Evolutionary conservation across 352 stramenopile genomes (phyloP), one percentile per base, ranked within the genome.

Genomic region (Phytophthora parvispora): DNA sequence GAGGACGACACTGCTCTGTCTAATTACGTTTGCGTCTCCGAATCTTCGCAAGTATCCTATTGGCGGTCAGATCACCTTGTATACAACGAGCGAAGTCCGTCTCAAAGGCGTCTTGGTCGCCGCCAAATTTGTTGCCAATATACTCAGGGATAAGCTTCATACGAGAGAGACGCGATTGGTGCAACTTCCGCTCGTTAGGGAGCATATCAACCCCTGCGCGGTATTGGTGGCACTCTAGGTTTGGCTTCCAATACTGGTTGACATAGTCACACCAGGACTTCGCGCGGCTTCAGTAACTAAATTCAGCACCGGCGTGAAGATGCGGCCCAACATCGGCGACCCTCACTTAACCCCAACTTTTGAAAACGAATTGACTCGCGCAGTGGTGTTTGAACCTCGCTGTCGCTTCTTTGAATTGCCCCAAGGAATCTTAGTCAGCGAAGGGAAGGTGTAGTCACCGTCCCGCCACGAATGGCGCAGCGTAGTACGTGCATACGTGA

Each of bases 371-470:
- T 28, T 47, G 15, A n/a, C 16, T 25, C 24, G 9, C n/a, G 47
- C 13, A 27, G 42, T 49, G 15, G 42, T 7, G 31, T 38, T 47
- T 47, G 38, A 47, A 31, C 2, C 47, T n/a, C 32, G 4, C 20
- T 24, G 45, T 7, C 16, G 62, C 31, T 42, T 48, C 6, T 63
- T 61, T 6, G 24, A 45, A 1, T 1, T 6, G n/a, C 4, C 34
- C 7, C 20, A 18, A 10, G 52, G 42, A 28, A 59, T 54, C 24
- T 58, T 60, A 1, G 53, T 48, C 25, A 64, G 43, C 0, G 45
- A 47, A 3, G 43, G 62, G 13, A 69, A 69, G 0, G 32, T 27
- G 13, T 64, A 69, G 12, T 64, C 53, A 36, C 5, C 22, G 25
- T 50, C 54, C 6, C 1, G 6, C 47, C 48, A 69, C 2, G 4